phyloP scores from a whole-genome alignment of 345 rosid genomes.

The Schrenkiella parvula region DNA sequence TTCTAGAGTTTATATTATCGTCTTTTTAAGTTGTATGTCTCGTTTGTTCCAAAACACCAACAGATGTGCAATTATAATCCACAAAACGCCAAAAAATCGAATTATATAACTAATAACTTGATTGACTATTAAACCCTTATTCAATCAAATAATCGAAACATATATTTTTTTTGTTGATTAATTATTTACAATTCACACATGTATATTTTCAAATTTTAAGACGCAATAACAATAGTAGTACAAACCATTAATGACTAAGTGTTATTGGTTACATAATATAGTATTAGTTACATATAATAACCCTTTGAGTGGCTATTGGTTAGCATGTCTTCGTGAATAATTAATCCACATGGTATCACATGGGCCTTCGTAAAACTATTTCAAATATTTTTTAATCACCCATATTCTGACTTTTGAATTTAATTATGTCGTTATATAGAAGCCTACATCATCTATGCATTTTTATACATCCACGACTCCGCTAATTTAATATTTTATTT shows the following conservation, averaged over 20 bases:
- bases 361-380: neutral
- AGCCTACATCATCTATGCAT: neutral
- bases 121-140: neutral
- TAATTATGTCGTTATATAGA: neutral
- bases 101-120: neutral
- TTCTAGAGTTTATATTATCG: neutral
- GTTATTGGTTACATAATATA: too few species aligned
- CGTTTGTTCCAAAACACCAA: neutral
- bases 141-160: neutral
- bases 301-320: neutral
- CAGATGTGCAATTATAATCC: neutral
- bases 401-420: neutral
- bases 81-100: neutral
- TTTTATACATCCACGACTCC: neutral
- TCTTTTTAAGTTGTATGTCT: neutral
- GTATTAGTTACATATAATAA: neutral
- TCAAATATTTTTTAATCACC: slow-evolving; percentile 5
- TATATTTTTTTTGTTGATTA: too few species aligned
- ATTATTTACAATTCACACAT: too few species aligned
- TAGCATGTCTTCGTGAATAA: slow-evolving; percentile 18
- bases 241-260: neutral
- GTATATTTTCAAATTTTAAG: neutral
- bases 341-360: slow-evolving; percentile 22
- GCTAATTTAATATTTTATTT: neutral
- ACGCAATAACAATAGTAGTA: neutral